Conservation (phyloP, 169 alveolate species). For the Plasmodium fragile region DNA sequence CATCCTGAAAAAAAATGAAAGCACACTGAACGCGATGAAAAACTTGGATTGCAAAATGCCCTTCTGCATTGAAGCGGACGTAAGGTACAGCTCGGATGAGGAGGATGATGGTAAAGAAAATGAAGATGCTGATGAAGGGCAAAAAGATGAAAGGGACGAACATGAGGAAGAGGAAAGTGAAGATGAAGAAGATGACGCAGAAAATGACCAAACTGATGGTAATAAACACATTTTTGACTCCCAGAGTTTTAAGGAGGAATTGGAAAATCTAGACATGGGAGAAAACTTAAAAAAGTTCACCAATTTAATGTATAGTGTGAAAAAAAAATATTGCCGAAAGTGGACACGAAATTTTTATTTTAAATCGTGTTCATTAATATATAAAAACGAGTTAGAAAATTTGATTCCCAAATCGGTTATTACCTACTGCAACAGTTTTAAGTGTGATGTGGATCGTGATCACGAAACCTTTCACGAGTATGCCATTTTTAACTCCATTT, state of each 20-base stretch:
- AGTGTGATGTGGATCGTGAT: conserved; percentile 10
- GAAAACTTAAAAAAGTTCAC: conserved; percentile 53
- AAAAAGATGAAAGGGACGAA: conserved; percentile 7
- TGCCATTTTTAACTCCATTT: conserved; percentile 27
- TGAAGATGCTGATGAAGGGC: not conserved
- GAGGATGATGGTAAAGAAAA: not conserved
- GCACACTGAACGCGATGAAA: conserved; percentile 41
- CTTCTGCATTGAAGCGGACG: conserved; percentile 46
- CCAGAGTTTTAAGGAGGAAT: conserved; percentile 50
- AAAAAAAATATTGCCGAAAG: conserved; percentile 53
- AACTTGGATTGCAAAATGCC: conserved; percentile 32
- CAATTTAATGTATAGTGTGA: conserved; percentile 66
- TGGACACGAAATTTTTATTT: conserved; percentile 66
- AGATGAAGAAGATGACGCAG: conserved; percentile 13
- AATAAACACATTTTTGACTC: conserved; percentile 11
- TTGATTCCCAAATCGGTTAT: conserved; percentile 54
- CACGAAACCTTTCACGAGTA: conserved; percentile 47
- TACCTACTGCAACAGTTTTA: conserved; percentile 63
- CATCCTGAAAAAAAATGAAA: conserved; percentile 56
- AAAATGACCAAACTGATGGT: conserved; percentile 6
- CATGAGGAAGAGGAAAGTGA: conserved; percentile 7
- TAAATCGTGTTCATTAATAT: conserved; percentile 58
- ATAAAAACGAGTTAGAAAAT: conserved; percentile 65
- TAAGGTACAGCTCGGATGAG: conserved; percentile 65
- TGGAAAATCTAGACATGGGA: conserved; percentile 40